Base-by-base conservation (phyloP, 2,329 filamentous ascomycete species). In the Dichotomopilus funicola region DNA sequence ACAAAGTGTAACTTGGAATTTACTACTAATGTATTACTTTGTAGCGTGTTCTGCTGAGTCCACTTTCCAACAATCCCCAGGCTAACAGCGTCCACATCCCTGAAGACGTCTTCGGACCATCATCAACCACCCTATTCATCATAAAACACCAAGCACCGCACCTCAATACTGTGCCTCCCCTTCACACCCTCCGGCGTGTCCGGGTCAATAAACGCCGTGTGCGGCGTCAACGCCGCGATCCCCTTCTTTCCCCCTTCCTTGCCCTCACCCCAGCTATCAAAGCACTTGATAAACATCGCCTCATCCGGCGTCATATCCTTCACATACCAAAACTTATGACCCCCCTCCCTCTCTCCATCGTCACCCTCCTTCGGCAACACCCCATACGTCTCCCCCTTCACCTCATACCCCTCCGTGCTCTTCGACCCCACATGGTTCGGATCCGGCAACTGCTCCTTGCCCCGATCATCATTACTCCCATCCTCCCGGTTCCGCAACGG, bases 261-360 rank as follows among this genome's bases (percentile, higher is more conserved):
- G 2, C 68, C 68, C 51, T 73, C 66, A 43, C 71, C 71, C 61
- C 71, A 68, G 4, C 75, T 78, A 63, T 81, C 78, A 60, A 79
- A 80, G 63, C 78, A 81, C 73, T 81, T 78, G 60, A 78, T 70
- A 41, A 78, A 67, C 61, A 78, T 62, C 7, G 67, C 73, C 66
- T 77, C 73, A n/a, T 75, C 74, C 4, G 74, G 74, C 47, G 75
- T 81, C 84, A 87, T 87, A 63, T 86, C 83, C 69, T 85, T 86
- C 65, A 80, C 72, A 62, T 87, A 88, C 63, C 79, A 86, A 63
- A 85, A 85, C 61, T 74, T 73, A 66, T 88, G 85, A 12, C 67
- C 19, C 19, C 19, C 19, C 19, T 27, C 19, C 19, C 68, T 6
- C 80, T 76, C 60, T 72, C 86, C 3, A 82, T 75, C 46, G 75